A percentile compares a stretch with the other conserved stretches of the same genome.
Conservation (phyloP, 1,284 basidiomycete genomes). For the Pseudozyma thailandica region DNA sequence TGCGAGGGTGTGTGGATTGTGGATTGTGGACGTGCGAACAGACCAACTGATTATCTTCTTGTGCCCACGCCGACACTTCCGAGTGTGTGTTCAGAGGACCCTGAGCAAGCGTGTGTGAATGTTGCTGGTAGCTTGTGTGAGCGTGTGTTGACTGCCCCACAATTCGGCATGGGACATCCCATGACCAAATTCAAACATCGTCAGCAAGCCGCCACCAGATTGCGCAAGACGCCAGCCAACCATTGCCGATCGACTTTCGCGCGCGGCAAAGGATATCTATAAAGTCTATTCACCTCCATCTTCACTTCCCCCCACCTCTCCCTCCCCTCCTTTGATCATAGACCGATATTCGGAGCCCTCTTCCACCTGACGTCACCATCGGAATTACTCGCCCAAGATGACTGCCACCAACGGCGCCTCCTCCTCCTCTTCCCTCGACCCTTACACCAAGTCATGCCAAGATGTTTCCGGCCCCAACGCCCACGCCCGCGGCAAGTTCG, state of each 20-base stretch:
- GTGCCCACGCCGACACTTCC: background rate
- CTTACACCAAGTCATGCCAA: conserved; percentile 43
- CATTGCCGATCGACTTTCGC: background rate
- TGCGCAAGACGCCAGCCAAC: background rate
- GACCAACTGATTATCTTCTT: background rate
- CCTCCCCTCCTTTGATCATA: background rate
- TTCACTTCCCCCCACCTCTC: background rate
- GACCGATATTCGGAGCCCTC: no score
- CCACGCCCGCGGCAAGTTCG: conserved; percentile 66
- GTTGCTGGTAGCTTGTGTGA: no score
- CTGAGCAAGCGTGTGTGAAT: no score
- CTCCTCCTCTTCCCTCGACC: conserved; percentile 13
- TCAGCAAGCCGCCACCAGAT: conserved; percentile 4
- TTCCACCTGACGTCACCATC: no score
- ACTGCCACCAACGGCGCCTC: conserved; percentile 18
- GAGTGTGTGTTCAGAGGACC: background rate
- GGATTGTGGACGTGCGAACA: no score
- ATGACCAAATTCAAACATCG: conserved; percentile 14
- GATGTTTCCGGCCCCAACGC: conserved; percentile 55
- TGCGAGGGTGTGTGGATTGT: no score
- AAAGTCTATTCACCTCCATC: background rate
- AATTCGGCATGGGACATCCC: background rate
- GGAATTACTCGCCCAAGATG: conserved; percentile 6
- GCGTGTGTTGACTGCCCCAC: conserved; percentile 10
- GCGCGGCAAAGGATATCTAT: background rate